These are phyloP conservation scores for Chlorella sp. DNA, from an alignment of 139 green algal species.

Conservation along the genomic window DNA sequence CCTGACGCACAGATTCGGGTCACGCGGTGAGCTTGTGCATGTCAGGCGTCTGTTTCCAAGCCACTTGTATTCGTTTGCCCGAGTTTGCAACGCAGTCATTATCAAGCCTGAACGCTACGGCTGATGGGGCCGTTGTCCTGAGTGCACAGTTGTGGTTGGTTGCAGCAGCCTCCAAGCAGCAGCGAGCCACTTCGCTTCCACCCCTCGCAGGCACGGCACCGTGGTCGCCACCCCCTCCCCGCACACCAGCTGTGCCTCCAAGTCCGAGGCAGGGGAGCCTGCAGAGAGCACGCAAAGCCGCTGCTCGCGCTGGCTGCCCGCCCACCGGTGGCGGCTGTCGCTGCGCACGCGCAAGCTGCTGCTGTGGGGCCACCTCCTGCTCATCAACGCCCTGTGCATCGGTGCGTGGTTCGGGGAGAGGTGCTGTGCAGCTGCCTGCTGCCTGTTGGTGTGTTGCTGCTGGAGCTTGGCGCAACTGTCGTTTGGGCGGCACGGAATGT, in stretches of 20 bases:
- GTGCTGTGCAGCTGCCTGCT: neutral
- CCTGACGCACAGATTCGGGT: neutral
- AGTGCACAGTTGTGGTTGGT: no score
- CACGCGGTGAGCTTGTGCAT: constrained; percentile 6
- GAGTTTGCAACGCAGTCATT: no score
- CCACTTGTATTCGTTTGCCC: no score
- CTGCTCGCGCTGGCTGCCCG: neutral
- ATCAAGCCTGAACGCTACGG: no score
- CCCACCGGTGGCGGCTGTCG: neutral
- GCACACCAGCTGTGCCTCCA: neutral
- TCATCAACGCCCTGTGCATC: neutral
- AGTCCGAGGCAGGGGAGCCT: neutral
- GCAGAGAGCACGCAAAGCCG: neutral
- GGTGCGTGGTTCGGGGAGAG: neutral
- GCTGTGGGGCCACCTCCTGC: constrained; percentile 8
- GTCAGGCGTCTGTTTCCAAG: no score
- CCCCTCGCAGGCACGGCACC: neutral
- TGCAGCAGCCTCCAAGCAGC: no score
- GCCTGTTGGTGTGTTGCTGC: no score
- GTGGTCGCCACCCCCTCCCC: neutral
- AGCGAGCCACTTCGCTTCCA: neutral
- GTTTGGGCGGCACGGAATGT: neutral
- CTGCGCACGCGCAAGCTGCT: neutral
- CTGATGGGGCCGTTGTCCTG: no score
- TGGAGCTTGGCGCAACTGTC: neutral